These are phyloP conservation scores for Dendrostoma leiphaemia DNA, from an alignment of 2,329 filamentous ascomycete species.

Conservation along the genomic window DNA sequence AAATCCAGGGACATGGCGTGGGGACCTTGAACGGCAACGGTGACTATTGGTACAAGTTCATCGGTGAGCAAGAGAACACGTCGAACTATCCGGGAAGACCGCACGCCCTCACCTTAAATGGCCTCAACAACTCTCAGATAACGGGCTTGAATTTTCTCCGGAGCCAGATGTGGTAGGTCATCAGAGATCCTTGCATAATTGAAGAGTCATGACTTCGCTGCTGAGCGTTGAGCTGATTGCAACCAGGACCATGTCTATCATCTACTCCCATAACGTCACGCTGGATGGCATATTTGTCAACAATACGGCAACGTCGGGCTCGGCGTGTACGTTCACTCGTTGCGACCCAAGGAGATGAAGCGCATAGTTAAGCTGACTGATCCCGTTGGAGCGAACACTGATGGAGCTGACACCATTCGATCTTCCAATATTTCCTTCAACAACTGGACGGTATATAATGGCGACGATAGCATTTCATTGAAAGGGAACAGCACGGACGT, in stretches of 20 bases:
- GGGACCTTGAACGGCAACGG: constrained; percentile 52
- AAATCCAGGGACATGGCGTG: constrained; percentile 40
- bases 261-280: constrained; percentile 38
- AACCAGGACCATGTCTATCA: constrained; percentile 40
- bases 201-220: not conserved
- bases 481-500: constrained; percentile 27
- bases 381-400: constrained; percentile 27
- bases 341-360: not conserved
- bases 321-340: constrained; percentile 17
- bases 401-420: constrained; percentile 29
- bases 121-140: constrained; percentile 42
- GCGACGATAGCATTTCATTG: constrained; percentile 22
- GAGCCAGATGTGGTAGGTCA: constrained; percentile 49
- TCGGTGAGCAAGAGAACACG: constrained; percentile 26
- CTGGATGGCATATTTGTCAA: constrained; percentile 47
- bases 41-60: constrained; percentile 49
- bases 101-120: constrained; percentile 46
- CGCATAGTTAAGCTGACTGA: not conserved
- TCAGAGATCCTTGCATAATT: not conserved
- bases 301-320: constrained; percentile 31
- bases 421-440: constrained; percentile 26
- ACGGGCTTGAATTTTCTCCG: constrained; percentile 43
- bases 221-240: not conserved
- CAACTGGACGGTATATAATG: constrained; percentile 27
- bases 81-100: constrained; percentile 45